Conservation (phyloP, 345 rosid species). For the Sisymbrium irio region DNA sequence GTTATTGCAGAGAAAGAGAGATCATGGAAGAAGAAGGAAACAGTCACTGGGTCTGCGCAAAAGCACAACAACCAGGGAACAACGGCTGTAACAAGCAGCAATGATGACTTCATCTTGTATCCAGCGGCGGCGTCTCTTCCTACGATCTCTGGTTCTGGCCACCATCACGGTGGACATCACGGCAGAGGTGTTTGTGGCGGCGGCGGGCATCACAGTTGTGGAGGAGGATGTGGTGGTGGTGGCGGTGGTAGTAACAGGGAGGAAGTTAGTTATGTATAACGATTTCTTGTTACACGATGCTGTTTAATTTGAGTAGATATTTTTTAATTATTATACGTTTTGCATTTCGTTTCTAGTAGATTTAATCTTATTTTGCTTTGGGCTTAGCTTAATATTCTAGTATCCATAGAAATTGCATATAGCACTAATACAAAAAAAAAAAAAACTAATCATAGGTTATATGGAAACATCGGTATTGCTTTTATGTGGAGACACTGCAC, state of each 20-base stretch:
- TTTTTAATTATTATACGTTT: not conserved
- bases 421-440: too few species aligned
- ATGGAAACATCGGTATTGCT: too few species aligned
- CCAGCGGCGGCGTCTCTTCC: slow-evolving; percentile 28
- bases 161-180: not conserved
- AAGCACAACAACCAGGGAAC: slow-evolving; percentile 17
- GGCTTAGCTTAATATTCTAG: too few species aligned
- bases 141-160: slow-evolving; percentile 1
- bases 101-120: slow-evolving; percentile 7
- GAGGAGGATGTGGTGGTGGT: not conserved
- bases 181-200: not conserved
- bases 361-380: not conserved
- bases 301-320: not conserved
- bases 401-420: too few species aligned
- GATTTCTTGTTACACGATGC: not conserved
- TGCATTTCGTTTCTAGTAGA: not conserved
- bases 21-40: slow-evolving; percentile 16
- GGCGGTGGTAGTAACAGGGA: not conserved
- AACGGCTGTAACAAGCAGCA: not conserved
- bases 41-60: not conserved
- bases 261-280: not conserved
- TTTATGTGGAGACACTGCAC: too few species aligned
- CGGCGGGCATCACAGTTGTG: not conserved
- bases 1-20: slow-evolving; percentile 8
- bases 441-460: too few species aligned